Percentiles rank a stretch among this genome's conserved stretches.
Evolutionary conservation across 208 protist species (phyloP).

Genomic region (Sergeia podlipaevii): DNA sequence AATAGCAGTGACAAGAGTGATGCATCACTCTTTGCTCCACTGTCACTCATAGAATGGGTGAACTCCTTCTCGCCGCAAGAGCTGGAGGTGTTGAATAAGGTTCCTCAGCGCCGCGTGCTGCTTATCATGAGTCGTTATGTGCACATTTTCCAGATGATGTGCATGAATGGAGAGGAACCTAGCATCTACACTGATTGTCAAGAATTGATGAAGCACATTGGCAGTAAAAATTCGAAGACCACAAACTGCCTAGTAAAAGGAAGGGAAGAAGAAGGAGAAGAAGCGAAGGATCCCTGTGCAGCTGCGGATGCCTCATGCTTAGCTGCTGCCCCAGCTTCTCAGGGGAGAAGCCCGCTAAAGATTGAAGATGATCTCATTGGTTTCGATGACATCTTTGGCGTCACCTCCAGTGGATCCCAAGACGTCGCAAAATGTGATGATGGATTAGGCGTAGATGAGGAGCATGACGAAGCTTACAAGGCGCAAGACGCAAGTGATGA

Average conservation of each 20-base stretch:
- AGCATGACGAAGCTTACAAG: too few relatives aligned
- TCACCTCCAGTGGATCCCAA: too few relatives aligned
- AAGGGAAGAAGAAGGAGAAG: too few relatives aligned
- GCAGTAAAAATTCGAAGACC: background rate
- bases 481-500: too few relatives aligned
- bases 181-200: conserved; percentile 34
- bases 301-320: too few relatives aligned
- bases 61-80: conserved; percentile 59
- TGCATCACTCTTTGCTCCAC: conserved; percentile 23
- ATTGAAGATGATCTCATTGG: conserved; percentile 29
- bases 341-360: background rate
- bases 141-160: conserved; percentile 77
- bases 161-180: conserved; percentile 32
- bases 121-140: conserved; percentile 42
- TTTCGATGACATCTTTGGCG: conserved; percentile 24
- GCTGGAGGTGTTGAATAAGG: conserved; percentile 44
- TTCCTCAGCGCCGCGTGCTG: conserved; percentile 40
- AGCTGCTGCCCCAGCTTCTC: too few relatives aligned
- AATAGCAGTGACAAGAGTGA: background rate
- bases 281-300: too few relatives aligned
- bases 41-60: conserved; percentile 71
- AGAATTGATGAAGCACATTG: conserved; percentile 8
- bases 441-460: too few relatives aligned
- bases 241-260: too few relatives aligned
- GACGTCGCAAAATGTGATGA: background rate